Base-by-base conservation (phyloP, 176 grass and related monocot species). In the Triticum dicoccoides region DNA sequence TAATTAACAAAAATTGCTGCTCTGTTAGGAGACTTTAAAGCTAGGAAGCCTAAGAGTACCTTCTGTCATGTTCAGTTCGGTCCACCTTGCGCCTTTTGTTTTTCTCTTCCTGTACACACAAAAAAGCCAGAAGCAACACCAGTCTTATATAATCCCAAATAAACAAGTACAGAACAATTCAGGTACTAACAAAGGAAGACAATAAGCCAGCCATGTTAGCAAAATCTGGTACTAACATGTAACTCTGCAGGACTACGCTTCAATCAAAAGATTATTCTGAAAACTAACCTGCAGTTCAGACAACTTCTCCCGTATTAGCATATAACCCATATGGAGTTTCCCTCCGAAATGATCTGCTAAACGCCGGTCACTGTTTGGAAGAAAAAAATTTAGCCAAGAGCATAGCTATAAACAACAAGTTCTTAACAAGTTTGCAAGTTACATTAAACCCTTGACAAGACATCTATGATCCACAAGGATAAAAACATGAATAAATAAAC, bases 331-430 rank as follows among this genome's bases (percentile, higher is more conserved):
- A 72, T 99, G 97, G 87, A 96, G 97, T 84, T 99, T 96, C 29
- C 97, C 97, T 84, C 97, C 97, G 91, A 99, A 99, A 93, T 99
- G 97, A 94, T 99, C 94, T 82, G 97, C 94, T 82, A 99, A 69
- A 45, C 97, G 97, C 34, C 94, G 94, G 76, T 99, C 94, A 96
- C 97, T 96, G 84, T 88, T 83, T 66, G 78, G 30, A 27, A 84
- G 56, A 47, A 75, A 30, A 45, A 30, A 85, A 41, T 15, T 91
- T 76, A 91, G 18, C 71, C 65, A 58, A 30, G 18, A 35, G 37
- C 29, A 38, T 52, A 76, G 74, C 21, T 44, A 21, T 42, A 77
- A 77, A 77, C 13, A 5, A 37, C 25, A 81, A 37, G 17, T 66
- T 29, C 14, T 76, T 33, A 33, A 78, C n/a, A 62, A 86, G 37